These are phyloP conservation scores for Pseudogymnoascus destructans DNA, from an alignment of 2,329 filamentous ascomycete genomes.

Conservation along the genomic window DNA sequence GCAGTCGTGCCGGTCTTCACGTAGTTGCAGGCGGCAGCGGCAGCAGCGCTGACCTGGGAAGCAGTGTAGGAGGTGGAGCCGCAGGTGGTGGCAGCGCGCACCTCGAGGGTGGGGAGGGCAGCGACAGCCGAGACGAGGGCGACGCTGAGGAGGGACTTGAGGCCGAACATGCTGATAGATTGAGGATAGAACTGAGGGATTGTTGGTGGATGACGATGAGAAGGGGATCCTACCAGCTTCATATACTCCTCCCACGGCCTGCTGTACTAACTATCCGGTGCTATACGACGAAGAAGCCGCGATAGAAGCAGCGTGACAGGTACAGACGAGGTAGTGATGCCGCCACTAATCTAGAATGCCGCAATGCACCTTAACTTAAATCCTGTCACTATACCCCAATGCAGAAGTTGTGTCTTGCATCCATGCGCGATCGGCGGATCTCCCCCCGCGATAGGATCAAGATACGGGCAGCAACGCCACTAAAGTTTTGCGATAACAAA, in stretches of 20 bases:
- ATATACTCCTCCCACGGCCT: background rate
- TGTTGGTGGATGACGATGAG: background rate
- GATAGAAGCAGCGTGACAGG: background rate
- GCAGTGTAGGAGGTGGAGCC: conserved; percentile 40
- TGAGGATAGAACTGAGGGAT: background rate
- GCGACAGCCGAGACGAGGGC: conserved; percentile 11
- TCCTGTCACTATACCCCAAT: background rate
- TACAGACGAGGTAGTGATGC: background rate
- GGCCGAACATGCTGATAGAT: background rate
- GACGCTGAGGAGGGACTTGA: conserved; percentile 8
- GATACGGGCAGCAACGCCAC: background rate
- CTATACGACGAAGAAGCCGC: background rate
- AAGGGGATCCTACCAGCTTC: background rate
- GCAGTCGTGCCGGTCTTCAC: conserved; percentile 30
- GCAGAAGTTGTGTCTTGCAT: conserved; percentile 2
- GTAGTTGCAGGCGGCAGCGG: conserved; percentile 38
- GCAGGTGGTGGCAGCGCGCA: conserved; percentile 37
- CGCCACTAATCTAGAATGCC: background rate
- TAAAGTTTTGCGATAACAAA: conserved; percentile 1
- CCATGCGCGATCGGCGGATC: background rate
- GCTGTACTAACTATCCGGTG: background rate
- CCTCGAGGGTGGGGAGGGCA: conserved; percentile 23
- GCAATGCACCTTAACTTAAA: conserved; percentile 8
- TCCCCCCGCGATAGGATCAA: background rate
- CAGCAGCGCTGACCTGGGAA: conserved; percentile 36